Percentiles rank a stretch among this genome's conserved stretches.
Evolutionary conservation across 2,329 filamentous ascomycete genomes (phyloP).

Genomic region (Diplodia sapinea): DNA sequence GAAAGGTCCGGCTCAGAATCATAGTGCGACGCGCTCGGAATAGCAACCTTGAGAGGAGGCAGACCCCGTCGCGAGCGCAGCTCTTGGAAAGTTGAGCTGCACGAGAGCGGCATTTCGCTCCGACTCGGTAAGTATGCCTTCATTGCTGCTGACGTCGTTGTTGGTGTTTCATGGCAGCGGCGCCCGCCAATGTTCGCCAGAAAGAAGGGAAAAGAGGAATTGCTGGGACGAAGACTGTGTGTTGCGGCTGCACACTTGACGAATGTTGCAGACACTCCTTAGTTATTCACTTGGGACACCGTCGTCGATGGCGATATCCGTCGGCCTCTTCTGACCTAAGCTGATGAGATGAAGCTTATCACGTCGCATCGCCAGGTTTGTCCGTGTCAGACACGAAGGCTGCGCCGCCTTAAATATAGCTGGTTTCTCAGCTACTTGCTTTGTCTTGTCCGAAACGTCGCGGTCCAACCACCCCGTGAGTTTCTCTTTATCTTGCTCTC

Average conservation of each 20-base stretch:
- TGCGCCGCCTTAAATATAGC: constrained; percentile 1
- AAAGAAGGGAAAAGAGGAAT: background rate
- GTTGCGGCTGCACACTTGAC: background rate
- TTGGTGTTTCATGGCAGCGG: constrained; percentile 17
- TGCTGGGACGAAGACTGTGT: background rate
- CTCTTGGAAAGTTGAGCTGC: constrained; percentile 6
- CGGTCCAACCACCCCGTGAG: background rate
- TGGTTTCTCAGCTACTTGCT: background rate
- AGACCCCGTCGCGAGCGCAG: constrained; percentile 17
- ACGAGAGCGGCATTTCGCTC: background rate
- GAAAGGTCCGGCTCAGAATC: constrained; percentile 1
- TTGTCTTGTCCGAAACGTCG: constrained; percentile 7
- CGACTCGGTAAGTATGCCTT: background rate
- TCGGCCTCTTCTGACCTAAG: constrained; percentile 24
- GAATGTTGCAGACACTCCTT: background rate
- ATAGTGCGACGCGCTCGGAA: constrained; percentile 1
- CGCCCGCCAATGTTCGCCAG: constrained; percentile 7
- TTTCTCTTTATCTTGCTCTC: background rate
- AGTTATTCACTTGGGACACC: background rate
- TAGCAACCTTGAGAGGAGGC: constrained; percentile 17
- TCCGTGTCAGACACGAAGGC: constrained; percentile 21
- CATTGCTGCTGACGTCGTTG: background rate
- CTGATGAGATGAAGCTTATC: constrained; percentile 27
- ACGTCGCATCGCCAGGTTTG: constrained; percentile 16
- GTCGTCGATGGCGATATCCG: background rate